A percentile compares a stretch with the other conserved stretches of the same genome.
phyloP scores from a whole-genome alignment of 331 rosid genomes.

The Rosa hybrid region DNA sequence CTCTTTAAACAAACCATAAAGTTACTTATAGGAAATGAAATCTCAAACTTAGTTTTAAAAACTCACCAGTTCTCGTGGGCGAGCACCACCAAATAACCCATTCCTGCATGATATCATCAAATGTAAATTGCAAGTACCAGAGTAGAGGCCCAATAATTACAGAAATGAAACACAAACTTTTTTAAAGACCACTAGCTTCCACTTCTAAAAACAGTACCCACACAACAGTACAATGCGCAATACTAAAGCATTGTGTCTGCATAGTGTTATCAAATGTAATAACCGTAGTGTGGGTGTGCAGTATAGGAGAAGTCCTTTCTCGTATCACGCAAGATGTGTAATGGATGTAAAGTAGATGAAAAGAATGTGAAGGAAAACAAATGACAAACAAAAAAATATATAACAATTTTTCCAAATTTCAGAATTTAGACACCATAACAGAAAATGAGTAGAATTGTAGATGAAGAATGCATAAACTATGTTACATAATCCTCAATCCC shows the following conservation, averaged over 20 bases:
- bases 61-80: constrained; percentile 92
- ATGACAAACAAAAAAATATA: background rate
- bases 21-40: background rate
- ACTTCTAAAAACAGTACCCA: background rate
- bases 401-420: background rate
- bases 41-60: constrained; percentile 1
- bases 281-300: background rate
- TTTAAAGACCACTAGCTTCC: background rate
- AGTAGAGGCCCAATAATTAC: background rate
- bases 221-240: background rate
- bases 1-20: background rate
- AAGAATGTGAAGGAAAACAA: background rate
- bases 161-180: background rate
- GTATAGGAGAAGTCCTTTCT: background rate
- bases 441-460: background rate
- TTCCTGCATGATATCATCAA: constrained; percentile 56
- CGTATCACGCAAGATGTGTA: background rate
- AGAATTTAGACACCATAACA: background rate
- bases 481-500: background rate
- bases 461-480: background rate
- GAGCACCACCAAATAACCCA: constrained; percentile 96
- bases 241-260: background rate
- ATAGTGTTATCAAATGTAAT: background rate
- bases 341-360: background rate
- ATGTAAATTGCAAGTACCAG: background rate